Evolutionary conservation across 352 stramenopile species (phyloP).

Genomic region (Albugo laibachii): DNA sequence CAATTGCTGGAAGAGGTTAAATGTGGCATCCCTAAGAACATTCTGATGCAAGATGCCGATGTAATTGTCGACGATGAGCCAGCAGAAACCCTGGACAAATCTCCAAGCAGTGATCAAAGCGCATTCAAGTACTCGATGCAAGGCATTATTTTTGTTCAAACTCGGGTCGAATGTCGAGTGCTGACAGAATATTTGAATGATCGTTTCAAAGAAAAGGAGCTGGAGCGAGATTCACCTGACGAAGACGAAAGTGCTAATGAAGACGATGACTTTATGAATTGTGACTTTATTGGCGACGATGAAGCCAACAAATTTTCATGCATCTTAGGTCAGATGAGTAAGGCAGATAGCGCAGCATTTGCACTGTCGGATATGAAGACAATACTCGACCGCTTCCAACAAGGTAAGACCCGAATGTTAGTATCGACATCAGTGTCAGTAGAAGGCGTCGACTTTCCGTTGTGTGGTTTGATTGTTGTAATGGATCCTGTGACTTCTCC

Average conservation of each 20-base stretch:
- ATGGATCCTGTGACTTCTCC: conserved; percentile 27
- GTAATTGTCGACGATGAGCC: background rate
- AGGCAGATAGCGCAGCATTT: conserved; percentile 35
- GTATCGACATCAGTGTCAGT: conserved; percentile 59
- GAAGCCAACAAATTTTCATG: conserved; percentile 22
- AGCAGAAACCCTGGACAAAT: background rate
- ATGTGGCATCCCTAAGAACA: background rate
- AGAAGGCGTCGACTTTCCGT: conserved; percentile 63
- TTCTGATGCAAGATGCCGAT: background rate
- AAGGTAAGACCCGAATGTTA: conserved; percentile 26
- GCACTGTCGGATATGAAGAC: conserved; percentile 33
- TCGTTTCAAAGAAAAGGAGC: conserved; percentile 13
- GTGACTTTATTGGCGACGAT: conserved; percentile 1
- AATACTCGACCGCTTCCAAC: conserved; percentile 32
- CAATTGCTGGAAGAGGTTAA: background rate
- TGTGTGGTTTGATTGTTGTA: conserved; percentile 45
- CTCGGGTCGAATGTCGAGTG: conserved; percentile 56
- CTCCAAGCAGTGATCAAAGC: background rate
- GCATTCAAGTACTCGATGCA: conserved; percentile 12
- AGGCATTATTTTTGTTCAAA: conserved; percentile 73
- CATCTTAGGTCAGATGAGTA: conserved; percentile 30
- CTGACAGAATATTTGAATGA: conserved; percentile 62
- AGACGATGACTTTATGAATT: background rate
- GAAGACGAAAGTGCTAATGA: conserved; percentile 4
- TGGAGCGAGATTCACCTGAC: conserved; percentile 1